A percentile compares a stretch with the other conserved stretches of the same genome.
These are phyloP conservation scores for Rhynchospora tenuis DNA, from an alignment of 176 grass and related monocot species.

Conservation along the genomic window DNA sequence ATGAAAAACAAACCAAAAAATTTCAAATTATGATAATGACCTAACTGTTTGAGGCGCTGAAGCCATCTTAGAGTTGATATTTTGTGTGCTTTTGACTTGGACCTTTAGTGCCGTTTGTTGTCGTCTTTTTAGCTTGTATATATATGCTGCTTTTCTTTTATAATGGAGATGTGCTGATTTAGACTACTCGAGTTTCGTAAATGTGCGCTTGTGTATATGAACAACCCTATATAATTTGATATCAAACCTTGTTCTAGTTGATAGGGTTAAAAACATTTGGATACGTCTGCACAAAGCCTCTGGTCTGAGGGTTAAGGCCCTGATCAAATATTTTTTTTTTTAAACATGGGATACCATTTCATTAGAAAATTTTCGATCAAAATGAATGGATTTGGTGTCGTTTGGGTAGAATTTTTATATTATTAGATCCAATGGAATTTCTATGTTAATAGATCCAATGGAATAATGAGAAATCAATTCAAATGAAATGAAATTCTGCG, in stretches of 20 bases:
- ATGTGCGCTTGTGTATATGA: neutral
- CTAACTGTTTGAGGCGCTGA: neutral
- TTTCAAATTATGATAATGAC: neutral
- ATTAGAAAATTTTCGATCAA: too few species aligned
- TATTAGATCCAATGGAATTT: too few species aligned
- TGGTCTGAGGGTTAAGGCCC: too few species aligned
- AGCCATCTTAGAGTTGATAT: neutral
- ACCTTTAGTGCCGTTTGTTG: neutral
- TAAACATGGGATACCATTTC: too few species aligned
- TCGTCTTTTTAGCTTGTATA: neutral
- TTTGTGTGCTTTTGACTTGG: neutral
- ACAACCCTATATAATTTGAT: neutral
- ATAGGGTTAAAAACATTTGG: neutral
- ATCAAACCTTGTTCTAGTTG: neutral
- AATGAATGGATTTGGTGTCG: too few species aligned
- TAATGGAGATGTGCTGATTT: neutral
- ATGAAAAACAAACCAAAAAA: neutral
- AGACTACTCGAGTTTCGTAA: neutral
- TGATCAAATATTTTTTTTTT: too few species aligned
- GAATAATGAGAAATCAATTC: too few species aligned
- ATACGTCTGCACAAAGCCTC: neutral
- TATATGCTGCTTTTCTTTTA: slow-evolving; percentile 9
- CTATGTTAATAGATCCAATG: too few species aligned
- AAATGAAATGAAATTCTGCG: too few species aligned
- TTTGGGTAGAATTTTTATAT: too few species aligned